These are phyloP conservation scores for Xylaria sp. DNA, from an alignment of 2,329 filamentous ascomycete species.

Conservation along the genomic window DNA sequence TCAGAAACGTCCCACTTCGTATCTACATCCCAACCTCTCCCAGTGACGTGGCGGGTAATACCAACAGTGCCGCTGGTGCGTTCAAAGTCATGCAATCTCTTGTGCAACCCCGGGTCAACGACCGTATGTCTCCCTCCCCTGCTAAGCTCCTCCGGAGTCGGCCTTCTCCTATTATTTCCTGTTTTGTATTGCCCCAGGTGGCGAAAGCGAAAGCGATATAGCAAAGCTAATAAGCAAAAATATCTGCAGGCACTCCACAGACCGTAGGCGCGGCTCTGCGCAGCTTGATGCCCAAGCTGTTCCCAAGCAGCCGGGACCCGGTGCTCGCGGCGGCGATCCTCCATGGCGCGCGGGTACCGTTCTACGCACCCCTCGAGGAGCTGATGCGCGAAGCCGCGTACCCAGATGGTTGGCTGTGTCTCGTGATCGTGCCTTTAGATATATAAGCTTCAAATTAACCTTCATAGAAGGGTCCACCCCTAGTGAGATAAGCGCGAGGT, in stretches of 20 bases:
- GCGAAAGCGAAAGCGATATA: not conserved
- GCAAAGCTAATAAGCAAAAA: slow-evolving; percentile 20
- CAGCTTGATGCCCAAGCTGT: slow-evolving; percentile 79
- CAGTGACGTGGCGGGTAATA: slow-evolving; percentile 48
- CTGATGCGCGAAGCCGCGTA: slow-evolving; percentile 85
- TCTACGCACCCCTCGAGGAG: slow-evolving; percentile 82
- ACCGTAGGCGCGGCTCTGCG: slow-evolving; percentile 81
- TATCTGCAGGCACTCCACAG: slow-evolving; percentile 53
- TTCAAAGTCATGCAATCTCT: slow-evolving; percentile 82
- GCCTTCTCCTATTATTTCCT: not conserved
- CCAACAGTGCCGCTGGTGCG: slow-evolving; percentile 56
- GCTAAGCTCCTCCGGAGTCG: not conserved
- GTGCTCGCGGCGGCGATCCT: slow-evolving; percentile 86
- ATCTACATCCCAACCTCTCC: slow-evolving; percentile 79
- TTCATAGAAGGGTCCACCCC: not conserved
- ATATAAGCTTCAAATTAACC: slow-evolving; percentile 37
- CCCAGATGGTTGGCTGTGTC: slow-evolving; percentile 89
- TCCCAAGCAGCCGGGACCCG: slow-evolving; percentile 86
- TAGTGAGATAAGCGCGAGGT: not conserved
- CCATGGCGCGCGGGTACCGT: slow-evolving; percentile 86
- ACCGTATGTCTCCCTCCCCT: slow-evolving; percentile 50
- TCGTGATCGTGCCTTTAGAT: slow-evolving; percentile 79
- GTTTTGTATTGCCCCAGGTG: not conserved
- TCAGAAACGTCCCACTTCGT: slow-evolving; percentile 87
- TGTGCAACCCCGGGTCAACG: slow-evolving; percentile 58